Base-by-base conservation (phyloP, 306 rosid species). In the Cicer yamashitae region DNA sequence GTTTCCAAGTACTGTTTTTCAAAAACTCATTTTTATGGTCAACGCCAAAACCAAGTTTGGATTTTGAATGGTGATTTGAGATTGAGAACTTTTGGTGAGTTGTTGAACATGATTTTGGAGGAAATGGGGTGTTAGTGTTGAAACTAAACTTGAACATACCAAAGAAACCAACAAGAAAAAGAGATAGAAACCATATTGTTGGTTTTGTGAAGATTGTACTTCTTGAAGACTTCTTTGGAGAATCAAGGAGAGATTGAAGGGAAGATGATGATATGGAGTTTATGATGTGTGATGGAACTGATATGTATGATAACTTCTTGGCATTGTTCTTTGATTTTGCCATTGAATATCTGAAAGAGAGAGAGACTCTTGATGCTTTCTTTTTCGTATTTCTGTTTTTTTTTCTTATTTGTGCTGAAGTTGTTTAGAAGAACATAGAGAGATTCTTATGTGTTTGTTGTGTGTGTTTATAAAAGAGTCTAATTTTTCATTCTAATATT, bases 271-370 rank as follows among this genome's bases (percentile, higher is more conserved):
- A 86, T 38, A 94, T 56, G 2, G 99, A 89, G 56, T 84, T 94
- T 71, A 94, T 94, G 51, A 94, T 88, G 87, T 92, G 99, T 60
- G 97, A 92, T 8, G 99, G 99, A 34, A 94, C 99, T 6, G 99
- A 90, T 72, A 94, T 94, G 91, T 85, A 94, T 1, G 86, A 86
- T 8, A 86, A 74, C 81, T 87, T 90, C 86, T 85, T 87, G 10
- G 85, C 86, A 73, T 76, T 88, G 77, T 82, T 86, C 74, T 90
- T 91, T 1, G 89, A 84, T 75, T 87, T 91, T 3, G 91, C 97
- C 97, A 91, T 94, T 46, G 82, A 64, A 69, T 61, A 2, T 37
- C 5, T 12, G 0, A 52, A 44, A 62, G 34, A 54, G 44, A 8
- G 60, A 71, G 58, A 67, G 5, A 10, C 44, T 34, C 73, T 30